Evolutionary conservation across 805 yeast genomes (phyloP).

Genomic region (Peterozyma xylosa): DNA sequence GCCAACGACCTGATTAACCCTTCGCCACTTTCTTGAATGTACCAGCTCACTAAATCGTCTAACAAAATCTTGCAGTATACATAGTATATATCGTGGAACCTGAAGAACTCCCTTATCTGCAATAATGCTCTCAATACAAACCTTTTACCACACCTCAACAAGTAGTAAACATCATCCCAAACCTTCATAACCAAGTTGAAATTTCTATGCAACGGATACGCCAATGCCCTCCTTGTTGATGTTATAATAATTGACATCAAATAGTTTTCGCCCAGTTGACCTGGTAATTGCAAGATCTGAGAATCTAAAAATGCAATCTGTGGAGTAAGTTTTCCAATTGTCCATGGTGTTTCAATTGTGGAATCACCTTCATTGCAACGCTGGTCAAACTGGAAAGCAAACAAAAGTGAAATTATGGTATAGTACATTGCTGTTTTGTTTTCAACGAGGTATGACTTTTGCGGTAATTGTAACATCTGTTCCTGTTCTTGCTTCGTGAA

Average conservation of each 20-base stretch:
- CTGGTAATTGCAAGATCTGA: constrained; percentile 32
- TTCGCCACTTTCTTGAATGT: constrained; percentile 56
- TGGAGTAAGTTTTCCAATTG: constrained; percentile 80
- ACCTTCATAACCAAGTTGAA: constrained; percentile 50
- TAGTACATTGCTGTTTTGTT: constrained; percentile 52
- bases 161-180: constrained; percentile 69
- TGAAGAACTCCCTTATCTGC: constrained; percentile 60
- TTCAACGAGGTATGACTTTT: constrained; percentile 48
- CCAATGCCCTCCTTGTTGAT: constrained; percentile 62
- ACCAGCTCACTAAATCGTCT: constrained; percentile 75
- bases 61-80: constrained; percentile 73
- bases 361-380: constrained; percentile 66
- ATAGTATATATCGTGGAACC: constrained; percentile 79
- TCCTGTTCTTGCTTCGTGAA: constrained; percentile 59
- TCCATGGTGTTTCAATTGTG: constrained; percentile 89
- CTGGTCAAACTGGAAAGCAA: constrained; percentile 67
- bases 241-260: constrained; percentile 53
- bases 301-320: constrained; percentile 69
- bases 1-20: constrained; percentile 54
- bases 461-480: constrained; percentile 62
- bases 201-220: constrained; percentile 75
- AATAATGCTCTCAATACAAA: constrained; percentile 54
- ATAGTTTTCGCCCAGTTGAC: constrained; percentile 23
- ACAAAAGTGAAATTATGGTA: constrained; percentile 59
- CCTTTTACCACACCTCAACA: constrained; percentile 63